Conservation (phyloP, 169 alveolate genomes). For the Plasmodium vinckei region DNA sequence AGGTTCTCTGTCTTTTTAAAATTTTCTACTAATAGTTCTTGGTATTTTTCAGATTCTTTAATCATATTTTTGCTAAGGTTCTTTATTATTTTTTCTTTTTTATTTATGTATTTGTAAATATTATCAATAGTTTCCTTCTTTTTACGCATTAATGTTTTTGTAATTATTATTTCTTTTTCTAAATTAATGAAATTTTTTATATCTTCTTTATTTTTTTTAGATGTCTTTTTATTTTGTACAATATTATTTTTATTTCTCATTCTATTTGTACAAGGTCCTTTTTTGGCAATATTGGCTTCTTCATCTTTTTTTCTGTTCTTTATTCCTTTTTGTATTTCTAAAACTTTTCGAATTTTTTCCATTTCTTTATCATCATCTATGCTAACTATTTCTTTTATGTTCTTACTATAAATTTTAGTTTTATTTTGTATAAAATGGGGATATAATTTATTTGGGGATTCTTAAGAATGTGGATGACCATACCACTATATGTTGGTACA, state of each 20-base stretch:
- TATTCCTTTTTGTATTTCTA: conserved; percentile 11
- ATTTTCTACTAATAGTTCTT: conserved; percentile 31
- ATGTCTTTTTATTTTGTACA: not conserved
- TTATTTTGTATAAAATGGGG: not conserved
- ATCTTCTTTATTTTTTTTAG: conserved; percentile 28
- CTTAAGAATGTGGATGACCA: too few species aligned
- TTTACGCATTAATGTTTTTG: conserved; percentile 53
- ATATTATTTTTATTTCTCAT: conserved; percentile 1
- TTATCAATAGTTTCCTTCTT: conserved; percentile 40
- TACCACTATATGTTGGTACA: not conserved
- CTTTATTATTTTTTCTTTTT: conserved; percentile 39
- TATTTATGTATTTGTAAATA: conserved; percentile 43
- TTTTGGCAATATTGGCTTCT: not conserved
- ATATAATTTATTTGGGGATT: too few species aligned
- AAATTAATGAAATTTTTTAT: conserved; percentile 51
- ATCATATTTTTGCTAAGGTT: conserved; percentile 27
- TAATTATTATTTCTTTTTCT: conserved; percentile 57
- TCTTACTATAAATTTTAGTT: not conserved
- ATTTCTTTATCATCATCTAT: conserved; percentile 43
- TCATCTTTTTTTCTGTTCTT: not conserved
- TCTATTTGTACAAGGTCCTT: not conserved
- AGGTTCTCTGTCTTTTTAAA: conserved; percentile 64
- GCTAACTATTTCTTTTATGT: conserved; percentile 18
- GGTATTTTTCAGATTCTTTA: conserved; percentile 27
- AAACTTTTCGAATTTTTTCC: conserved; percentile 15